Evolutionary conservation across 2,329 filamentous ascomycete species (phyloP).

Genomic region (Didymella exigua): DNA sequence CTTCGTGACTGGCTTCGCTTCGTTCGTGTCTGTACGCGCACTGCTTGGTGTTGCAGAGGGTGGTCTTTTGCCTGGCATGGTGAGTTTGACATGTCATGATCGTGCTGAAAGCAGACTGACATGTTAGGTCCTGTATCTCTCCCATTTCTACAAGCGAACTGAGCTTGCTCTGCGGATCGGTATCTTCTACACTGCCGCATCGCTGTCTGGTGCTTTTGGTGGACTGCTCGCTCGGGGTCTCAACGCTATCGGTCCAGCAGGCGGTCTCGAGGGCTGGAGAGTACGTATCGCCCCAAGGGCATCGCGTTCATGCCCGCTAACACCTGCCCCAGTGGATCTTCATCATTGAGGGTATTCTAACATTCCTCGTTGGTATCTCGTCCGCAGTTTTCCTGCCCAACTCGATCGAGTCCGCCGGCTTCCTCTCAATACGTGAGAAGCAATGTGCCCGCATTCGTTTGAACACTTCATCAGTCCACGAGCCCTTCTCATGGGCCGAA

Average conservation of each 20-base stretch:
- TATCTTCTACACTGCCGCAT: slow-evolving; percentile 71
- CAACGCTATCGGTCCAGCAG: slow-evolving; percentile 62
- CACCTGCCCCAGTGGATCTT: slow-evolving; percentile 60
- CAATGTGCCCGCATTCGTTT: slow-evolving; percentile 56
- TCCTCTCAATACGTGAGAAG: slow-evolving; percentile 60
- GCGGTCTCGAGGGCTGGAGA: slow-evolving; percentile 60
- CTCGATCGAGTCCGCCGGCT: slow-evolving; percentile 58
- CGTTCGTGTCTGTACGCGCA: slow-evolving; percentile 67
- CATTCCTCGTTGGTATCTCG: slow-evolving; percentile 59
- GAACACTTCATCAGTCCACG: slow-evolving; percentile 41
- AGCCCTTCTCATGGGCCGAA: slow-evolving; percentile 66
- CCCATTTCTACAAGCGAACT: slow-evolving; percentile 63
- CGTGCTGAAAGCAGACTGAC: not conserved
- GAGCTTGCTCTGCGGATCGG: slow-evolving; percentile 69
- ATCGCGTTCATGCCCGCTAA: not conserved
- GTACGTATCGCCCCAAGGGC: not conserved
- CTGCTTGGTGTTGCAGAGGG: slow-evolving; percentile 68
- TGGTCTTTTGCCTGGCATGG: slow-evolving; percentile 69
- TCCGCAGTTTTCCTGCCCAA: slow-evolving; percentile 63
- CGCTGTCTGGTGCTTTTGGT: slow-evolving; percentile 68
- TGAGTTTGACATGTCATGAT: slow-evolving; percentile 32
- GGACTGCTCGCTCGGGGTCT: slow-evolving; percentile 67
- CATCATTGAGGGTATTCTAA: slow-evolving; percentile 63
- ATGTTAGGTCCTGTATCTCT: slow-evolving; percentile 61
- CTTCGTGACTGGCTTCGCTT: slow-evolving; percentile 59